phyloP scores from a whole-genome alignment of 306 rosid genomes.

The Inga oerstediana region DNA sequence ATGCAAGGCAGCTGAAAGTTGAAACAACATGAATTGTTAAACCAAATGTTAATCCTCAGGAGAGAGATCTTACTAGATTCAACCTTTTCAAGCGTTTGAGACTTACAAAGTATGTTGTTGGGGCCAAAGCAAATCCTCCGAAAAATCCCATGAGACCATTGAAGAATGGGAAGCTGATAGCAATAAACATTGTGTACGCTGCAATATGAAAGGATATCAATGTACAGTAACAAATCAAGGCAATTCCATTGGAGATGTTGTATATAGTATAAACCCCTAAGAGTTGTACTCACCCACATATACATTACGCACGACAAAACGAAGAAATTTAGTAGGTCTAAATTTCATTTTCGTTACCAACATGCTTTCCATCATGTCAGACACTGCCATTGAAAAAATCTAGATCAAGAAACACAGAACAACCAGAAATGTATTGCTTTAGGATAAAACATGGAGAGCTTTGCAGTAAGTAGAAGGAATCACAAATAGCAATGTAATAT shows the following conservation, averaged over 20 bases:
- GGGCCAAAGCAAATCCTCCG: conserved; percentile 95
- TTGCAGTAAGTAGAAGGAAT: not conserved
- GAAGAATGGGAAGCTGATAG: conserved; percentile 82
- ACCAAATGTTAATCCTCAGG: not conserved
- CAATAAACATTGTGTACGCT: conserved; percentile 80
- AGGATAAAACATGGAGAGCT: not conserved
- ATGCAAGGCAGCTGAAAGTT: conserved; percentile 83
- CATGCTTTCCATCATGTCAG: conserved; percentile 84
- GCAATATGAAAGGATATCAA: conserved; percentile 32
- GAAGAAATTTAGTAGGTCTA: conserved; percentile 53
- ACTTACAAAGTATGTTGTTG: conserved; percentile 89
- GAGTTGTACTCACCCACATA: conserved; percentile 72
- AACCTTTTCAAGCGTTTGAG: not conserved
- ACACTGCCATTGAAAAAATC: conserved; percentile 89
- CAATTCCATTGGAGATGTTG: not conserved
- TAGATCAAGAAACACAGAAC: conserved; percentile 22
- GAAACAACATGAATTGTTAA: not conserved
- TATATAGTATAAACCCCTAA: not conserved
- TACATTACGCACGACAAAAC: conserved; percentile 60
- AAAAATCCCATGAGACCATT: conserved; percentile 68
- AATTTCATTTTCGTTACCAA: conserved; percentile 68
- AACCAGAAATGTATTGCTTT: not conserved
- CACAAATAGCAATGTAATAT: not conserved
- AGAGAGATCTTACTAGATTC: not conserved
- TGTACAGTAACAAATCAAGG: not conserved